Percentiles rank a stretch among this genome's conserved stretches.
Conservation (phyloP, 305 asterid species). For the Solanum hybrid region DNA sequence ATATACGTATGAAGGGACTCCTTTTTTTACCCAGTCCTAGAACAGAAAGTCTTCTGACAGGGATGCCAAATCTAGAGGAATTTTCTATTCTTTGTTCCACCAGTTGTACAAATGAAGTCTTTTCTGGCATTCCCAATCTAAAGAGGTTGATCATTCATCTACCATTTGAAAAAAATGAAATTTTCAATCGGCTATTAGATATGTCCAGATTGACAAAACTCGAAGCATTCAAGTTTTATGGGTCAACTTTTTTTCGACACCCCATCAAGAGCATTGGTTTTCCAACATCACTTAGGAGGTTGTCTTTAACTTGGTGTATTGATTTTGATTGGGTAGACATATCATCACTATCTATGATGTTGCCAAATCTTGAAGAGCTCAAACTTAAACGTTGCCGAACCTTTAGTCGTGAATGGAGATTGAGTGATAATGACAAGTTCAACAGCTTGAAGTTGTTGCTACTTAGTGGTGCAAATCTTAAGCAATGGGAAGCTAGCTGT, state of each 20-base stretch:
- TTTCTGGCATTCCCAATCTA: neutral
- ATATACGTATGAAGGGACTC: neutral
- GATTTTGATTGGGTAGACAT: neutral
- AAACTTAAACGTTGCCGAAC: neutral
- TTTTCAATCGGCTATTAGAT: rapidly evolving
- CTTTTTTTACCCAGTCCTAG: neutral
- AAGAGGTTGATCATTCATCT: neutral
- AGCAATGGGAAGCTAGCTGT: neutral
- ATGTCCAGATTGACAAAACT: neutral
- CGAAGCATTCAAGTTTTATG: neutral
- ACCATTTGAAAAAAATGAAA: rapidly evolving
- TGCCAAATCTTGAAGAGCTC: conserved; percentile 12
- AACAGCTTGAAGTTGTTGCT: neutral
- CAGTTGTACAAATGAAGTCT: neutral
- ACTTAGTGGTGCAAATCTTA: neutral
- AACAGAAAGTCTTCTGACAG: neutral
- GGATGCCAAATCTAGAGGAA: neutral
- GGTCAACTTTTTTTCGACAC: neutral
- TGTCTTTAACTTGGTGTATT: neutral
- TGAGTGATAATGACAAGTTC: neutral
- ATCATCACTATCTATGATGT: neutral
- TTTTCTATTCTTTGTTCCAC: neutral
- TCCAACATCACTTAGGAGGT: neutral
- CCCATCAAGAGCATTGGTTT: neutral
- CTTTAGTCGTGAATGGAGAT: neutral